Base-by-base conservation (phyloP, 2,329 filamentous ascomycete genomes). In the Phaeosphaeriaceae sp. region DNA sequence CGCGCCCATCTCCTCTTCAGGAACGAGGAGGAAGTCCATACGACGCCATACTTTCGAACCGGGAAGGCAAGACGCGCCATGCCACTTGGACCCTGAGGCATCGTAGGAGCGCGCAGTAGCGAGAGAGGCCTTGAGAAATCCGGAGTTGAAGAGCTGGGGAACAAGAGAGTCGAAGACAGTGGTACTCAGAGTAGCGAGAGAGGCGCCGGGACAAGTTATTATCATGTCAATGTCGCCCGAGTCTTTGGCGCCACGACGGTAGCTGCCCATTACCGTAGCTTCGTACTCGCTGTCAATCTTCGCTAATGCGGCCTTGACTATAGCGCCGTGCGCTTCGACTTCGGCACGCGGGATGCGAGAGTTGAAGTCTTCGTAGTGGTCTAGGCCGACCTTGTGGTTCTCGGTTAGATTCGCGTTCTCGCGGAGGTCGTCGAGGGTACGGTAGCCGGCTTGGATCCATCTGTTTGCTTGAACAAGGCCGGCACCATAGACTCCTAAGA, bases 161-260 rank as follows among this genome's bases (percentile, higher is more conserved):
- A 96, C 82, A 7, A 97, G 83, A 2, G 74, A 77, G 9, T 88
- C 81, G 21, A 95, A 81, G 51, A 88, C 79, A 50, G 92, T 83
- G 0, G 82, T 82, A 1, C 84, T 80, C 1, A 97, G 82, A 2
- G 90, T 83, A 0, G 80, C 76, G 7, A 71, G 54, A 1, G 68
- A 58, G 0, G 89, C 89, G 0, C 83, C 82, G 0, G 84, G 80
- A 69, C 89, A 90, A 1, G 91, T 96, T 61, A 97, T 85, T 58
- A 98, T 86, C 42, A 94, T 82, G 74, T 97, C 94, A 56, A 97
- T 90, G 72, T 97, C 94, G 2, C 91, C 88, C 7, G 88, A 95
- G 51, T 85, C 85, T 27, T 84, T 76, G 3, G 91, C 86, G 19
- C 94, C 93, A 27, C 94, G 87, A 22, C 94, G 87, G 73, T 96